Base-by-base conservation (phyloP, 2,329 filamentous ascomycete genomes). In the Trichoderma atrobrunneum region DNA sequence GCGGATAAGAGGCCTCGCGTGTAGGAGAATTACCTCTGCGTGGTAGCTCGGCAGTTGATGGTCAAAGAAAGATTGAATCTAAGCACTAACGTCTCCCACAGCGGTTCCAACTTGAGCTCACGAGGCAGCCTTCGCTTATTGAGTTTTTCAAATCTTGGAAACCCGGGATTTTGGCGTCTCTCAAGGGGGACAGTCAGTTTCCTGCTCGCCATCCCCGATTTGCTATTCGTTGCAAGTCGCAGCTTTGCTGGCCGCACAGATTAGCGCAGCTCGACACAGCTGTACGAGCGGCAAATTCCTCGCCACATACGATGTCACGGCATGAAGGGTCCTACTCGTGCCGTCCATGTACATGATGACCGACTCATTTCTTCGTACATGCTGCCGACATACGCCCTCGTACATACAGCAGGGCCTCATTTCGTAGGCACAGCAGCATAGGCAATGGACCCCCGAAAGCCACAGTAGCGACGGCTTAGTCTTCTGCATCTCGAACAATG, bases 401-500 rank as follows among this genome's bases (percentile, higher is more conserved):
- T 61, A 70, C 67, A 43, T 32, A 24, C 54, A 30, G 7, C 59
- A 62, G 21, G 30, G 56, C 21, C 18, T 60, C 28, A 34, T n/a
- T 12, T 54, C 16, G 32, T 54, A 62, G 67, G 57, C 67, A 48
- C n/a, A 69, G 66, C 66, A 61, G 56, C 66, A 70, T 10, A 62
- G 57, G 30, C 66, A 70, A 62, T 62, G 57, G 18, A 24, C 59
- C 66, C 57, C 57, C 62, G 62, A 71, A 54, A 24, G 62, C 69
- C n/a, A 60, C 62, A 60, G 62, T 59, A 66, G 69, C 62, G 69
- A 71, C 69, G 62, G 69, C 69, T 61, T 71, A 66, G 71, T 61
- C 57, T 72, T 72, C 43, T 72, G 71, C 59, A 64, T 69, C 59
- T 60, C 68, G 43, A 60, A 68, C 63, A 69, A 63, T 72, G 71